These are phyloP conservation scores for Gymnopus androsaceus DNA, from an alignment of 1,284 basidiomycete species.

Conservation along the genomic window DNA sequence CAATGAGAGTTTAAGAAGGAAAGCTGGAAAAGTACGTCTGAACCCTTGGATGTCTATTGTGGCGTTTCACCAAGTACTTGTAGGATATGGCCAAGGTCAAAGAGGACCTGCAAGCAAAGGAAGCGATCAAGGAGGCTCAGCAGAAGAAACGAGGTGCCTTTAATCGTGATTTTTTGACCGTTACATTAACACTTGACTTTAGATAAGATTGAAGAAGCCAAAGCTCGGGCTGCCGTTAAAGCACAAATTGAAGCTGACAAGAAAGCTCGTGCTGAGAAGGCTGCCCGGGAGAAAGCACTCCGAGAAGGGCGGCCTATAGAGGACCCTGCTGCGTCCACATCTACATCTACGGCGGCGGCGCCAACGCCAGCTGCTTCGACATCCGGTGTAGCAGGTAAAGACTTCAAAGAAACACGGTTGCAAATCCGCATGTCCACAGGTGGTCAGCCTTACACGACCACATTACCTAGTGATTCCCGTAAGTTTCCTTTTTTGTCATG, in stretches of 20 bases:
- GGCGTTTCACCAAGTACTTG: not conserved
- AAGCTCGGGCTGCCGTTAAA: constrained; percentile 82
- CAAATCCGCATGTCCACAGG: constrained; percentile 84
- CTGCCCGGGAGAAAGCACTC: constrained; percentile 85
- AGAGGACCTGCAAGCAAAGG: constrained; percentile 19
- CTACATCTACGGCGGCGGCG: constrained; percentile 38
- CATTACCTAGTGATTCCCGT: constrained; percentile 79
- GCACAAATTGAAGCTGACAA: constrained; percentile 95
- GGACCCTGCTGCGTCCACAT: constrained; percentile 24
- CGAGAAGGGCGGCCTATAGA: constrained; percentile 68
- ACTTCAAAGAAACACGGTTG: constrained; percentile 81
- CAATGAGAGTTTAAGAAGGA: constrained; percentile 82
- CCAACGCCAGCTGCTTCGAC: constrained; percentile 38
- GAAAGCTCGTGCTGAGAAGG: constrained; percentile 82
- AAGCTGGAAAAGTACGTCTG: constrained; percentile 70
- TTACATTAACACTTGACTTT: not conserved
- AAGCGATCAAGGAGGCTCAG: constrained; percentile 72
- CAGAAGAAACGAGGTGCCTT: constrained; percentile 73
- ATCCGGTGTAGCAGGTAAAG: constrained; percentile 58
- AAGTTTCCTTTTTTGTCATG: constrained; percentile 33
- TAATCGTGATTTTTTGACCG: not conserved
- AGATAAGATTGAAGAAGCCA: constrained; percentile 88
- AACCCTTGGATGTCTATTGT: not conserved
- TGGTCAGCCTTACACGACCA: constrained; percentile 79
- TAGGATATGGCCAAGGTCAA: constrained; percentile 19